Evolutionary conservation across 2,329 filamentous ascomycete species (phyloP).

Genomic region (Hypoxylon sp.): DNA sequence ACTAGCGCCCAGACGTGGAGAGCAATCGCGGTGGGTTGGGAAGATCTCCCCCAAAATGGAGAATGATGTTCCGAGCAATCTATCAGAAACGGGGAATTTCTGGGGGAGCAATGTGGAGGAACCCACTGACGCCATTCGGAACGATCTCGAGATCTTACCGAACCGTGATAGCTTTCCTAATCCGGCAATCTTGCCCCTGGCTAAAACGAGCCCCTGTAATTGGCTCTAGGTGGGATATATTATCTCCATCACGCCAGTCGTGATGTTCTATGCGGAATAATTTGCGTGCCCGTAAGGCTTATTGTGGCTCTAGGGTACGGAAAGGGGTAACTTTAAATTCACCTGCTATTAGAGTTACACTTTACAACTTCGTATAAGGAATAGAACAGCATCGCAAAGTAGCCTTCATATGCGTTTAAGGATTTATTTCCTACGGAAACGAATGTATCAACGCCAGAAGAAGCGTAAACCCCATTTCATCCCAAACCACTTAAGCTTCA

Average conservation of each 20-base stretch:
- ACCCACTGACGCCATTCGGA: constrained; percentile 38
- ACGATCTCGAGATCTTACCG: constrained; percentile 42
- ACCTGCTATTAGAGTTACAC: not conserved
- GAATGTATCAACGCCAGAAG: not conserved
- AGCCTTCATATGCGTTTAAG: too few relatives aligned
- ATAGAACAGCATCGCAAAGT: too few relatives aligned
- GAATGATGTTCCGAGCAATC: constrained; percentile 48
- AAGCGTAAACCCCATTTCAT: not conserved
- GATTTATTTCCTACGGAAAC: constrained; percentile 4
- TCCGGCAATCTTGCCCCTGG: constrained; percentile 40
- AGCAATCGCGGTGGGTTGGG: constrained; percentile 36
- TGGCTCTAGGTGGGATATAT: constrained; percentile 21
- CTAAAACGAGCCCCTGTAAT: constrained; percentile 42
- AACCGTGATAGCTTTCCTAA: constrained; percentile 24
- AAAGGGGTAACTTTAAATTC: not conserved
- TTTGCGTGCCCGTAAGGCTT: constrained; percentile 5
- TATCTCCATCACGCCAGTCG: constrained; percentile 34
- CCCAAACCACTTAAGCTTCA: not conserved
- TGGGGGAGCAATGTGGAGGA: constrained; percentile 43
- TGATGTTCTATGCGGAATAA: constrained; percentile 27
- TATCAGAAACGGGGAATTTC: constrained; percentile 42
- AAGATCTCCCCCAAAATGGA: constrained; percentile 41
- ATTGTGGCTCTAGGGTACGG: not conserved
- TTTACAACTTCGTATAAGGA: not conserved
- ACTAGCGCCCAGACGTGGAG: constrained; percentile 11